phyloP scores from a whole-genome alignment of 192 early-diverging fungal genomes.

The Entomortierella beljakovae region DNA sequence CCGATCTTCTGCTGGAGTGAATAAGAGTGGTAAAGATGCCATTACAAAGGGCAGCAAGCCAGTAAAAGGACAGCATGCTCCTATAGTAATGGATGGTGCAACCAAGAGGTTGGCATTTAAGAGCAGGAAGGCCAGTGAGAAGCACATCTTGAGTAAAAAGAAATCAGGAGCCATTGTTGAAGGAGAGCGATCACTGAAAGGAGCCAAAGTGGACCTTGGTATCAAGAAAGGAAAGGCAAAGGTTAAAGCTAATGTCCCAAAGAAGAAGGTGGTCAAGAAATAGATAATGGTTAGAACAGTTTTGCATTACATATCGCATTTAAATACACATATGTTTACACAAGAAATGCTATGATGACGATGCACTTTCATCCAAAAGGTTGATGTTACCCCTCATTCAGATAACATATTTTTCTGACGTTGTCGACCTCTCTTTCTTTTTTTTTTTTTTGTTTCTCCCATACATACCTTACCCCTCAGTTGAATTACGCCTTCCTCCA shows the following conservation, averaged over 20 bases:
- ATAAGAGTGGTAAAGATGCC: constrained; percentile 10
- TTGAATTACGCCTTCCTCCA: too few relatives aligned
- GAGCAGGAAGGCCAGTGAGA: constrained; percentile 41
- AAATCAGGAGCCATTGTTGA: constrained; percentile 38
- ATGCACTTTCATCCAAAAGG: too few relatives aligned
- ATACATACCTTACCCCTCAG: too few relatives aligned
- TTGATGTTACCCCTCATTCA: too few relatives aligned
- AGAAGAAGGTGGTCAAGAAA: constrained; percentile 56
- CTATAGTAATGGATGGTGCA: constrained; percentile 43
- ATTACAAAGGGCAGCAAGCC: constrained; percentile 29
- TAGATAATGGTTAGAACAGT: background rate
- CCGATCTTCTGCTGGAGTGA: constrained; percentile 18
- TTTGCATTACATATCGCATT: background rate
- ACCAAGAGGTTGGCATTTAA: constrained; percentile 46
- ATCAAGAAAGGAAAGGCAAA: constrained; percentile 55
- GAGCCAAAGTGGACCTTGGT: constrained; percentile 50
- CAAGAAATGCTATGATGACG: too few relatives aligned
- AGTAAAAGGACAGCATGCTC: constrained; percentile 30
- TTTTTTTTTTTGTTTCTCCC: too few relatives aligned
- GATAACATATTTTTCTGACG: too few relatives aligned
- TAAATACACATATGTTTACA: too few relatives aligned
- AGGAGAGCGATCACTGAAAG: constrained; percentile 49
- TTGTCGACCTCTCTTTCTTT: too few relatives aligned
- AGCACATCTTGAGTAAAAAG: constrained; percentile 44
- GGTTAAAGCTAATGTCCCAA: constrained; percentile 51